Evolutionary conservation across 331 rosid species (phyloP).

Genomic region (Quercus tomentella): DNA sequence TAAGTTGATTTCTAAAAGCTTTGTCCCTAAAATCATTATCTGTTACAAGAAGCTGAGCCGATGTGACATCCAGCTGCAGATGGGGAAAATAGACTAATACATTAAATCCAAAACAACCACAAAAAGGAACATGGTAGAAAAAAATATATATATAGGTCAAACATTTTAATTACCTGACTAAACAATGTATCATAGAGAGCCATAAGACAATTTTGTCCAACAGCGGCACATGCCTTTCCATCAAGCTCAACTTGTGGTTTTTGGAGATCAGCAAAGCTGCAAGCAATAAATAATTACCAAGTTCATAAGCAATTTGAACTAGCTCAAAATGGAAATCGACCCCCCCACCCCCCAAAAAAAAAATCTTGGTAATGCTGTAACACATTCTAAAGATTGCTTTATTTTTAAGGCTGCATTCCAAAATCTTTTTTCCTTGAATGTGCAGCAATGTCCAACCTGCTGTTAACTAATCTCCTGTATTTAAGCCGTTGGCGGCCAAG

Average conservation of each 20-base stretch:
- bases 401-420: neutral
- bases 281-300: neutral
- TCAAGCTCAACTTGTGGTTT: slow-evolving; percentile 93
- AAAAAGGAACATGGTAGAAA: neutral
- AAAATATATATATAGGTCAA: neutral
- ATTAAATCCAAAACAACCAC: neutral
- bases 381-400: neutral
- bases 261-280: slow-evolving; percentile 93
- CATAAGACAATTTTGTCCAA: slow-evolving; percentile 93
- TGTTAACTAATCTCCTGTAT: slow-evolving; percentile 73
- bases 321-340: neutral
- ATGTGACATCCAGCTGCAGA: slow-evolving; percentile 82
- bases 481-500: slow-evolving; percentile 95
- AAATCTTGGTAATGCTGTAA: neutral
- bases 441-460: slow-evolving; percentile 56
- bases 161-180: slow-evolving; percentile 60
- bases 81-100: slow-evolving; percentile 13
- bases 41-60: slow-evolving; percentile 96
- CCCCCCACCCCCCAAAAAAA: neutral
- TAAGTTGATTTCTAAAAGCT: slow-evolving; percentile 81
- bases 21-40: slow-evolving; percentile 91
- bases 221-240: slow-evolving; percentile 99
- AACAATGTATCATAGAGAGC: slow-evolving; percentile 85
- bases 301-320: neutral
- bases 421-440: neutral